phyloP scores from a whole-genome alignment of 1,284 basidiomycete species.

The Cutaneotrichosporon cyanovorans region DNA sequence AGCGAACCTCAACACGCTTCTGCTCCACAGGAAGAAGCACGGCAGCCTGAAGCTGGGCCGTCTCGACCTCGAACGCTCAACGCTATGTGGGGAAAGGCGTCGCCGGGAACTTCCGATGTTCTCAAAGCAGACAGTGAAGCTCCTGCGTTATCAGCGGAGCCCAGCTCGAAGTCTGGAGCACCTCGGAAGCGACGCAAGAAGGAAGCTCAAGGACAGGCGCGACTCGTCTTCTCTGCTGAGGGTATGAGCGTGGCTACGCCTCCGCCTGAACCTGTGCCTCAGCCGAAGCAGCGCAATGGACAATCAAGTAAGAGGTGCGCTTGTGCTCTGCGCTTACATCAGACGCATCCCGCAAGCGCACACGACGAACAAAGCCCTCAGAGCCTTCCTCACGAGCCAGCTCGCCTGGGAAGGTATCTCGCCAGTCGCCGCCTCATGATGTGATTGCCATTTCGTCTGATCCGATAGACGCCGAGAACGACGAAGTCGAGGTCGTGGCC shows the following conservation, averaged over 20 bases:
- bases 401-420: too few relatives aligned
- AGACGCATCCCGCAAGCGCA: not conserved
- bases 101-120: too few relatives aligned
- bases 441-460: not conserved
- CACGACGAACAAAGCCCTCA: not conserved
- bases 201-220: conserved; percentile 6
- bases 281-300: not conserved
- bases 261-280: not conserved
- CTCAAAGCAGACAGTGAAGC: too few relatives aligned
- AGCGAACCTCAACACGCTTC: too few relatives aligned
- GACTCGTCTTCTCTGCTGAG: conserved; percentile 9
- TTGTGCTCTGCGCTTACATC: not conserved
- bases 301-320: too few relatives aligned
- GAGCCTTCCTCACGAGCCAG: not conserved
- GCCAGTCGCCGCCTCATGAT: not conserved
- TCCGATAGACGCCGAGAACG: not conserved
- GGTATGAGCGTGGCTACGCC: conserved; percentile 8
- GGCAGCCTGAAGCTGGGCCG: too few relatives aligned
- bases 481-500: not conserved
- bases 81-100: too few relatives aligned
- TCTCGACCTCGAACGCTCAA: too few relatives aligned
- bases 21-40: too few relatives aligned
- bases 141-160: too few relatives aligned
- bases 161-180: too few relatives aligned
- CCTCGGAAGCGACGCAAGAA: conserved; percentile 14